These are phyloP conservation scores for Aspergillus amoenus DNA, from an alignment of 2,329 filamentous ascomycete species.

Conservation along the genomic window DNA sequence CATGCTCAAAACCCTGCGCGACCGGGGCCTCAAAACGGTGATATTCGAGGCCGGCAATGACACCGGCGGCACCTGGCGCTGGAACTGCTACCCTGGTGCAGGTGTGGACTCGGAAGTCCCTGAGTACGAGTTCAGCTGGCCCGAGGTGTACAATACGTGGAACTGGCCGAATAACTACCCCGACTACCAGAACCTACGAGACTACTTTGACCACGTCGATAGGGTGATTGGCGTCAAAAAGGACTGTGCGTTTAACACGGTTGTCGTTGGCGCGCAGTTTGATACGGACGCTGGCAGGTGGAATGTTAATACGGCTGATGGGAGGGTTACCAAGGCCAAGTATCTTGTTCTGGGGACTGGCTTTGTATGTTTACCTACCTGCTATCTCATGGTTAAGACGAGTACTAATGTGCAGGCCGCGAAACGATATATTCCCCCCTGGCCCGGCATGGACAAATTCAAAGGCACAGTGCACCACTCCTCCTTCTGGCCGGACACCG, in stretches of 20 bases:
- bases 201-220: conserved; percentile 51
- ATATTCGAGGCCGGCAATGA: conserved; percentile 55
- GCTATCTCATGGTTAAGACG: too few relatives aligned
- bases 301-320: conserved; percentile 47
- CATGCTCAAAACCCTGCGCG: conserved; percentile 53
- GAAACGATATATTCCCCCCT: conserved; percentile 44
- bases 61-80: conserved; percentile 55
- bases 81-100: conserved; percentile 57
- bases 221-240: conserved; percentile 45
- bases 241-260: conserved; percentile 47
- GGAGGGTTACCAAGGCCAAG: conserved; percentile 37
- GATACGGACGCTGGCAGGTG: conserved; percentile 39
- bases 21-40: conserved; percentile 48
- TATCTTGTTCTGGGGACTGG: conserved; percentile 51
- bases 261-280: conserved; percentile 44
- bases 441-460: conserved; percentile 44
- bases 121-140: conserved; percentile 54
- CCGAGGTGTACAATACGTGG: conserved; percentile 48
- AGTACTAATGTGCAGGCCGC: conserved; percentile 21
- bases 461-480: conserved; percentile 55
- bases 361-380: not conserved
- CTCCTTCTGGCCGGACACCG: conserved; percentile 45
- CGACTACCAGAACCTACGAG: conserved; percentile 36
- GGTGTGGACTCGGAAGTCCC: conserved; percentile 55
- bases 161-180: conserved; percentile 40